Evolutionary conservation across 495 filamentous ascomycete genomes (phyloP), one percentile per base, ranked within the genome.

Genomic region (Talaromyces wortmannii): DNA sequence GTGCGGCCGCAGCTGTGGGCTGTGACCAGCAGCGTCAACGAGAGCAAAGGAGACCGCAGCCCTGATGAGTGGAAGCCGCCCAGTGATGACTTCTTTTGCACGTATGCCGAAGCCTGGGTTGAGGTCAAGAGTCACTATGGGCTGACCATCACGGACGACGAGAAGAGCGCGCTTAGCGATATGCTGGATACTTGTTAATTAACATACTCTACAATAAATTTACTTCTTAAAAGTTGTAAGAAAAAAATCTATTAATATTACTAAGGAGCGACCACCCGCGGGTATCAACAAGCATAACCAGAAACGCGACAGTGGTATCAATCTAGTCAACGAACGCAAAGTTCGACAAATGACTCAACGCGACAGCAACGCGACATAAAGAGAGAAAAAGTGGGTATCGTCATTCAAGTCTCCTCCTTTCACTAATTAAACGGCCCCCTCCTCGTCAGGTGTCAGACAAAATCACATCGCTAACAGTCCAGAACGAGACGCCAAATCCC

Each of bases 51-150:
- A 8, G 86, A 89, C 61, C 73, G 76, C 56, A 80, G 80, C 11
- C 88, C 88, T 0, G 88, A 91, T 61, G 63, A 63, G 4, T 91
- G 88, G 88, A 85, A 89, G 76, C 88, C 88, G 7, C 78, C 84
- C 0, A 68, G 87, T 17, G 59, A 78, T 82, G 67, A 55, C 70
- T 61, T 12, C 18, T 78, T 85, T 59, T 91, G 88, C 78, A 86
- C 80, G 0, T 91, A 91, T 56, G 86, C 86, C 6, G 75, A 78
- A 64, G 80, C 83, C 68, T 91, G 83, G 80, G 75, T 89, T 11
- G 74, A 74, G 54, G 85, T 91, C 43, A 90, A 91, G 79, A 76
- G 70, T 51, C 72, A 77, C 29, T 89, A 81, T 61, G 64, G 50
- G 0, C 61, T 90, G 43, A 80, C 79, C 7, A 70, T 89, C 31